phyloP scores from a whole-genome alignment of 768 basidiomycete genomes.

The Termitomyces sp. region DNA sequence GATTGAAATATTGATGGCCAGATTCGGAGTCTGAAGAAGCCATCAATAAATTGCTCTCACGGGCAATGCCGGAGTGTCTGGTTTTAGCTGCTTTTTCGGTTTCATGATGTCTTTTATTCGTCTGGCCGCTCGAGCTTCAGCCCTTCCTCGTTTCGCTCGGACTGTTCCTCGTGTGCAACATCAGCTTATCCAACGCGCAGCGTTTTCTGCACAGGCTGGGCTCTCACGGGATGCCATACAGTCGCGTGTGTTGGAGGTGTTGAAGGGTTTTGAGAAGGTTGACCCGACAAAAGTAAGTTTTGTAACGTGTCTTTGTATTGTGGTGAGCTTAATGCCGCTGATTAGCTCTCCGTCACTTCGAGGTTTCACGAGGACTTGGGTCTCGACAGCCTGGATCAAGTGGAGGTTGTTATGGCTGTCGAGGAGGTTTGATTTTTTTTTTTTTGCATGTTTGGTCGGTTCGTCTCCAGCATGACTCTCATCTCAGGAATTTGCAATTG shows the following conservation, averaged over 20 bases:
- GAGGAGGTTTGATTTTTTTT: slow-evolving; percentile 73
- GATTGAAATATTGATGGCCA: too few species aligned
- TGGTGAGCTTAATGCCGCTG: neutral
- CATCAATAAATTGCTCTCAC: too few species aligned
- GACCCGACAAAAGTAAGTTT: slow-evolving; percentile 61
- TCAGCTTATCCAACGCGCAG: slow-evolving; percentile 40
- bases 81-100: slow-evolving; percentile 4
- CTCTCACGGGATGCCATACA: slow-evolving; percentile 69
- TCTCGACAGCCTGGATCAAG: slow-evolving; percentile 93
- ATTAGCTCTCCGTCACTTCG: slow-evolving; percentile 23
- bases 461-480: slow-evolving; percentile 5
- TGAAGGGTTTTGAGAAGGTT: slow-evolving; percentile 90
- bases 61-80: slow-evolving; percentile 12
- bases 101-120: slow-evolving; percentile 50
- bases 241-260: slow-evolving; percentile 72
- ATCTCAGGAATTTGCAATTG: slow-evolving; percentile 90
- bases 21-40: too few species aligned
- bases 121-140: slow-evolving; percentile 42
- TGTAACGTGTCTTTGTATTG: neutral
- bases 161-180: slow-evolving; percentile 29
- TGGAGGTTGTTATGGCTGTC: slow-evolving; percentile 98
- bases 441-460: neutral
- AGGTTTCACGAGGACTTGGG: slow-evolving; percentile 82
- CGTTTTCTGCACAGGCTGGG: slow-evolving; percentile 64
- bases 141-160: slow-evolving; percentile 39